Evolutionary conservation across 2,329 filamentous ascomycete genomes (phyloP).

Genomic region (Epicoccum sorghinum): DNA sequence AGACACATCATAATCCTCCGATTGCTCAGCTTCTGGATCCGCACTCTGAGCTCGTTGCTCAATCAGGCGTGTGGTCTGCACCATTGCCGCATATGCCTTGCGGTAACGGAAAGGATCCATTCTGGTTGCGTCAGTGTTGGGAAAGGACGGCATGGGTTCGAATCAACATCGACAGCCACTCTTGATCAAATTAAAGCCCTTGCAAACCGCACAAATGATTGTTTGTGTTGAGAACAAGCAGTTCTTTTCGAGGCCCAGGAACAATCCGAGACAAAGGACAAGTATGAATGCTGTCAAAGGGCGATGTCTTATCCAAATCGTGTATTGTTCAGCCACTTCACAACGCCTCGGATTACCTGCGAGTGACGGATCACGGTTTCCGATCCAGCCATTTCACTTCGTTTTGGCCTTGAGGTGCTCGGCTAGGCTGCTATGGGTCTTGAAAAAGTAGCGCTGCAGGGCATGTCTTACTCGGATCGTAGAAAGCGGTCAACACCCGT

Average conservation of each 20-base stretch:
- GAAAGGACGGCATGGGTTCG: background rate
- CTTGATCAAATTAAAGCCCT: background rate
- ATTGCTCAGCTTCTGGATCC: slow-evolving; percentile 10
- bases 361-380: slow-evolving; percentile 15
- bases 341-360: slow-evolving; percentile 17
- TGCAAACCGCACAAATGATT: background rate
- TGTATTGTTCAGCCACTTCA: slow-evolving; percentile 4
- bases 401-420: slow-evolving; percentile 13
- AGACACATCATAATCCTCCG: slow-evolving; percentile 13
- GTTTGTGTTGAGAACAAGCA: background rate
- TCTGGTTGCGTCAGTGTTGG: slow-evolving; percentile 27
- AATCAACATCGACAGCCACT: slow-evolving; percentile 1
- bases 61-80: slow-evolving; percentile 43
- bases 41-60: slow-evolving; percentile 37
- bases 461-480: slow-evolving; percentile 32
- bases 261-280: slow-evolving; percentile 11
- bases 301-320: slow-evolving; percentile 2
- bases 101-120: slow-evolving; percentile 48
- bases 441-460: slow-evolving; percentile 21
- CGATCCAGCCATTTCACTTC: slow-evolving; percentile 30
- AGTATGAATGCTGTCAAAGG: background rate
- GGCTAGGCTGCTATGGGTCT: slow-evolving; percentile 20
- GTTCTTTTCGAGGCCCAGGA: slow-evolving; percentile 9
- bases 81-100: slow-evolving; percentile 47
- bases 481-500: slow-evolving; percentile 29